phyloP scores from a whole-genome alignment of 495 filamentous ascomycete species.

The Aspergillus steynii region DNA sequence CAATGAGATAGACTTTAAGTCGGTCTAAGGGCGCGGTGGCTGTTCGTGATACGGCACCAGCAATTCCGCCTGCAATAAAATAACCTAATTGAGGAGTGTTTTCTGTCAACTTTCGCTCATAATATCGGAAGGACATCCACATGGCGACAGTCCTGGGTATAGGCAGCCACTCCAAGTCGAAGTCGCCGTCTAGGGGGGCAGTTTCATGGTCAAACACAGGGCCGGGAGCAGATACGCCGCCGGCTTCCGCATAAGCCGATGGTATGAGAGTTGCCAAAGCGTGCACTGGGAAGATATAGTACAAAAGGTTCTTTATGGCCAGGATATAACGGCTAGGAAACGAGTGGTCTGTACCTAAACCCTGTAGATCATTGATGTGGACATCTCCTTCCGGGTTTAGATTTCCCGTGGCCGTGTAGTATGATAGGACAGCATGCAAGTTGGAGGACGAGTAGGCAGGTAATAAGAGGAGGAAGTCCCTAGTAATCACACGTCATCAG shows the following conservation, averaged over 20 bases:
- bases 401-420: conserved; percentile 87
- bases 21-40: conserved; percentile 94
- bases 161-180: conserved; percentile 47
- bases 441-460: conserved; percentile 66
- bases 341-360: conserved; percentile 84
- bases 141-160: conserved; percentile 48
- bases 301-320: conserved; percentile 41
- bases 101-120: conserved; percentile 61
- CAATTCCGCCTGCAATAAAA: conserved; percentile 91
- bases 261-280: conserved; percentile 41
- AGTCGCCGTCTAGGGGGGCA: conserved; percentile 36
- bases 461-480: conserved; percentile 94
- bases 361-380: conserved; percentile 84
- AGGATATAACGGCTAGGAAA: conserved; percentile 60
- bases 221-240: conserved; percentile 23
- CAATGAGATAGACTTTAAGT: conserved; percentile 95
- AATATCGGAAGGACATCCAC: conserved; percentile 51
- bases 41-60: conserved; percentile 89
- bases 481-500: conserved; percentile 38
- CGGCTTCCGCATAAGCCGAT: conserved; percentile 40
- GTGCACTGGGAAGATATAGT: conserved; percentile 41
- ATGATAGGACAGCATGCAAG: conserved; percentile 83
- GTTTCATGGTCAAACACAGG: conserved; percentile 31
- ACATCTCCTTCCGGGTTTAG: conserved; percentile 95
- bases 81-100: conserved; percentile 81